Conservation (phyloP, 2,329 filamentous ascomycete genomes). For the Ascochyta lentis region DNA sequence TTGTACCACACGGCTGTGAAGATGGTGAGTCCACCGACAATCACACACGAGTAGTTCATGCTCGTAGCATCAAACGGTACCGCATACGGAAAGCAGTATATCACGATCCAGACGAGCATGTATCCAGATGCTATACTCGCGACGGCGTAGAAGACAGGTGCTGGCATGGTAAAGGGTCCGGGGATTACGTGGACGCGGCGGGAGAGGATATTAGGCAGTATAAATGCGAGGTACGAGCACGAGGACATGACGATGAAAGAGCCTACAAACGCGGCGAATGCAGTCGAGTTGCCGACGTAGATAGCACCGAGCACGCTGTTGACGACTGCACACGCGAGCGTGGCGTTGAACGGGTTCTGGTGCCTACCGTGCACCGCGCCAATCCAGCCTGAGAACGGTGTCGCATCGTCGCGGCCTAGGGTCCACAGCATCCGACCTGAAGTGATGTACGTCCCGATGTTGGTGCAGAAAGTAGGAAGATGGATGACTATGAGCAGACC, state of each 20-base stretch:
- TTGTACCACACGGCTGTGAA: constrained; percentile 56
- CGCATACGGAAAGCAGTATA: constrained; percentile 65
- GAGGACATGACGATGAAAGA: constrained; percentile 63
- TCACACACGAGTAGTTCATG: constrained; percentile 63
- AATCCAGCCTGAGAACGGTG: constrained; percentile 59
- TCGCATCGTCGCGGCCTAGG: constrained; percentile 64
- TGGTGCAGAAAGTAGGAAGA: constrained; percentile 59
- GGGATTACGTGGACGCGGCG: constrained; percentile 55
- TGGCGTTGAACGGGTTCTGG: constrained; percentile 63
- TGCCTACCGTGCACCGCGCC: constrained; percentile 55
- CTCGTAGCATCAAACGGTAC: constrained; percentile 54
- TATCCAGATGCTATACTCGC: constrained; percentile 63
- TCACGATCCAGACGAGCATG: constrained; percentile 66
- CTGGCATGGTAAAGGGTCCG: constrained; percentile 64
- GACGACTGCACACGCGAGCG: constrained; percentile 57
- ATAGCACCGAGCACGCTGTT: constrained; percentile 67
- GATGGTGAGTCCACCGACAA: constrained; percentile 60
- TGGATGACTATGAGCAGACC: constrained; percentile 61
- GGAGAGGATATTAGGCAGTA: constrained; percentile 58
- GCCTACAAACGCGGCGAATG: constrained; percentile 71
- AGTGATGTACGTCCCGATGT: constrained; percentile 66
- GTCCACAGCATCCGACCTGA: constrained; percentile 69
- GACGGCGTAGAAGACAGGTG: constrained; percentile 52
- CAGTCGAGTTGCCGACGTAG: constrained; percentile 70
- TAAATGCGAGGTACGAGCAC: constrained; percentile 67